phyloP scores from a whole-genome alignment of 352 stramenopile genomes.

The Elongisporangium senticosum region DNA sequence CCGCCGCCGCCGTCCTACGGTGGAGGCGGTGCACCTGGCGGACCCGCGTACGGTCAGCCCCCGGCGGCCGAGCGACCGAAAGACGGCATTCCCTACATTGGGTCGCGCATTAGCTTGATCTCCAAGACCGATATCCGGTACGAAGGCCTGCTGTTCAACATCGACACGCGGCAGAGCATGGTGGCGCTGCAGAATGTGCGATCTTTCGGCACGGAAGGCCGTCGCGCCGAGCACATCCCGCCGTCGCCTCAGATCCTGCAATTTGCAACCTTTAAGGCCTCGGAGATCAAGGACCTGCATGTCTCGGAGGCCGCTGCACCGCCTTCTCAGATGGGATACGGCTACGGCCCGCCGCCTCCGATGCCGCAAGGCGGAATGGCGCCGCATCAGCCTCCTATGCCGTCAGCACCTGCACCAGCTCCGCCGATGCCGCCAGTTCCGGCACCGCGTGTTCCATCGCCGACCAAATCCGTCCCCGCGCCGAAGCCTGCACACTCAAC shows the following conservation, averaged over 20 bases:
- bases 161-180: slow-evolving; percentile 79
- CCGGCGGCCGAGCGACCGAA: slow-evolving; percentile 15
- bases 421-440: slow-evolving; percentile 9
- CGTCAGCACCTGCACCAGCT: slow-evolving; percentile 12
- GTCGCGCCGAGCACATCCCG: slow-evolving; percentile 64
- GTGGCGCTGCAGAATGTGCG: slow-evolving; percentile 76
- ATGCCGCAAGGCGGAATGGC: slow-evolving; percentile 9
- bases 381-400: slow-evolving; percentile 16
- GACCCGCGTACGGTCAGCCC: slow-evolving; percentile 1
- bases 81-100: slow-evolving; percentile 75
- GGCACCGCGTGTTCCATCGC: background rate
- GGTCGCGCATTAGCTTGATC: slow-evolving; percentile 76
- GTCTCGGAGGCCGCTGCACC: slow-evolving; percentile 68
- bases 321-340: slow-evolving; percentile 9
- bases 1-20: slow-evolving; percentile 7
- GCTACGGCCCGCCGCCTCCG: slow-evolving; percentile 11
- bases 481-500: slow-evolving; percentile 14
- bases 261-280: slow-evolving; percentile 78
- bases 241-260: slow-evolving; percentile 71
- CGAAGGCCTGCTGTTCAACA: slow-evolving; percentile 84
- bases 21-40: background rate
- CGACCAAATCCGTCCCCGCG: background rate
- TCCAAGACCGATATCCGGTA: slow-evolving; percentile 88
- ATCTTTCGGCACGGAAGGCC: slow-evolving; percentile 79
- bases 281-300: slow-evolving; percentile 83